phyloP scores from a whole-genome alignment of 2,329 filamentous ascomycete genomes.

The Trichophyton benhamiae region DNA sequence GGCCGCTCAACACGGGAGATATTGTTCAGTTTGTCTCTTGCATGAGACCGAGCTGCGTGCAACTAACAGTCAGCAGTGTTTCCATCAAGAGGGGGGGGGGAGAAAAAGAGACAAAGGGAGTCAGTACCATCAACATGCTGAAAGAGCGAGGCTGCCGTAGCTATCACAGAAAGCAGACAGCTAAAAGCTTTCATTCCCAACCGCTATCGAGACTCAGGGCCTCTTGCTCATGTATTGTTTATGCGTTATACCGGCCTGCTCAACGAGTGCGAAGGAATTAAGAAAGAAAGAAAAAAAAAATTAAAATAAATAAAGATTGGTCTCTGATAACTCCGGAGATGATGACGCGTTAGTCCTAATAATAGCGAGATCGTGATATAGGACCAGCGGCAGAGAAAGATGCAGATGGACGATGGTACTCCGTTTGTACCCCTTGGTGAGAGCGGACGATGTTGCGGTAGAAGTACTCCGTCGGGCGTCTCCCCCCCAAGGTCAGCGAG shows the following conservation, averaged over 20 bases:
- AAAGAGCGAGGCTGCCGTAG: slow-evolving; percentile 19
- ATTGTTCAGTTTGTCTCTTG: slow-evolving; percentile 64
- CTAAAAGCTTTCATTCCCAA: slow-evolving; percentile 20
- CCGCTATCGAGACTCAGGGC: background rate
- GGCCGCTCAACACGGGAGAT: slow-evolving; percentile 62
- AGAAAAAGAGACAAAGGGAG: background rate
- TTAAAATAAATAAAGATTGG: too few relatives aligned
- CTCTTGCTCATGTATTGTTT: background rate
- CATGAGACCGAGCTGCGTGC: slow-evolving; percentile 52
- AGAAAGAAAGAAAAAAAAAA: background rate
- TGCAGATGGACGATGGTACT: too few relatives aligned
- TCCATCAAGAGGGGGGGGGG: background rate
- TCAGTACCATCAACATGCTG: slow-evolving; percentile 15
- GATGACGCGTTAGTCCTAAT: slow-evolving; percentile 1
- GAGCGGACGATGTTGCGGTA: background rate
- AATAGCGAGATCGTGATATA: background rate
- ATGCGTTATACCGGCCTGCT: background rate
- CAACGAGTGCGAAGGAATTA: background rate
- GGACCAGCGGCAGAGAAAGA: too few relatives aligned
- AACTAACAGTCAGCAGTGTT: slow-evolving; percentile 3
- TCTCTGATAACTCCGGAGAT: background rate
- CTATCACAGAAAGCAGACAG: slow-evolving; percentile 18
- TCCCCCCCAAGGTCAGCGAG: background rate
- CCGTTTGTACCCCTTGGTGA: too few relatives aligned
- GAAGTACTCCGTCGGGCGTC: background rate